A percentile compares a stretch with the other conserved stretches of the same genome.
These are phyloP conservation scores for Apophysomyces ossiformis DNA, from an alignment of 371 early-diverging fungal genomes.

Conservation along the genomic window DNA sequence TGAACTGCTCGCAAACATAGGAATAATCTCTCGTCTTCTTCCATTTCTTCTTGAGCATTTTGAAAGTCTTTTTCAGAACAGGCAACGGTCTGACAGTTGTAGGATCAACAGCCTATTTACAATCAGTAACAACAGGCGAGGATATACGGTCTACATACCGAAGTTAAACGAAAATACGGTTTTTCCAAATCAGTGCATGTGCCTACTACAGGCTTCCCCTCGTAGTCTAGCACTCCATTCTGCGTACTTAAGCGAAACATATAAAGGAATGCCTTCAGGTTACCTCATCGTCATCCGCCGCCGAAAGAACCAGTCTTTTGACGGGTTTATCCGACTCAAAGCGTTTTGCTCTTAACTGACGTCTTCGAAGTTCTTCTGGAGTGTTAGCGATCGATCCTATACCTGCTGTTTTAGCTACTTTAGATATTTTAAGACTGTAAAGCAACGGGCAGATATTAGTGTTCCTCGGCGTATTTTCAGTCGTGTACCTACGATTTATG, in stretches of 20 bases:
- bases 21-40: constrained; percentile 72
- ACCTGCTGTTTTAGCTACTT: constrained; percentile 11
- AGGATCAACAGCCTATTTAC: constrained; percentile 80
- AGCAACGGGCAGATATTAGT: not conserved
- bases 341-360: constrained; percentile 26
- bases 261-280: not conserved
- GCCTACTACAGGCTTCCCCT: constrained; percentile 82
- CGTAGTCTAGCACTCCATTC: constrained; percentile 70
- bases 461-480: not conserved
- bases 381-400: constrained; percentile 14
- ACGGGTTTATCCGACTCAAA: constrained; percentile 35
- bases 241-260: not conserved
- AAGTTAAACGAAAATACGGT: constrained; percentile 83
- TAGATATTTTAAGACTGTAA: not conserved
- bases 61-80: constrained; percentile 70
- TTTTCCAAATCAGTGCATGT: constrained; percentile 81
- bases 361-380: constrained; percentile 17
- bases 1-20: constrained; percentile 91
- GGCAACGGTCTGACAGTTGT: constrained; percentile 79
- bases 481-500: not conserved
- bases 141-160: constrained; percentile 40
- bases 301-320: not conserved
- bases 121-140: not conserved
- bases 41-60: constrained; percentile 77
- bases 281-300: not conserved